Base-by-base conservation (phyloP, 805 yeast genomes). In the Priceomyces medius region DNA sequence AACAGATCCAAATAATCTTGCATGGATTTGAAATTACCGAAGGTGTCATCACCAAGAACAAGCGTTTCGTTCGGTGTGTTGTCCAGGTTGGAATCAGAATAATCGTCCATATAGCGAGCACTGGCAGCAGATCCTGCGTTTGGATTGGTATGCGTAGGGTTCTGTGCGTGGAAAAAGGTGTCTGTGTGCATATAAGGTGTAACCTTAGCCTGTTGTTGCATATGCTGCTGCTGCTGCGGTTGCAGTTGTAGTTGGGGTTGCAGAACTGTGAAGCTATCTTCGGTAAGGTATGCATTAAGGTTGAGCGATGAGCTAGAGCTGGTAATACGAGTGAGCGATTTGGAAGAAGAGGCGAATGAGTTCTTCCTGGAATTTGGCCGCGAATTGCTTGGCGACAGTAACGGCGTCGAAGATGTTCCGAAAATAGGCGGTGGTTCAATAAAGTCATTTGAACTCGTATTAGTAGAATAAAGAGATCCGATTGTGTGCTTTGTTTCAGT, bases 211-310 rank as follows among this genome's bases (percentile, higher is more conserved):
- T 26, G 29, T n/a, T 26, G 12, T 8, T 26, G 29, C 29, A 26
- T 26, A 26, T 26, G n/a, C 5, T 4, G 10, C n/a, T n/a, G 10
- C n/a, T n/a, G n/a, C n/a, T n/a, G n/a, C n/a, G n/a, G n/a, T n/a
- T n/a, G n/a, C n/a, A n/a, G n/a, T n/a, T n/a, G n/a, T n/a, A n/a
- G 32, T 7, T 23, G 7, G 7, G 26, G 12, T 14, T 26, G 29
- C 29, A 14, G 14, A n/a, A 26, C n/a, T 7, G 29, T 14, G 29
- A 12, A 23, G 1, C 51, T 43, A 24, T 61, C 69, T 40, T 66
- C 74, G 12, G 72, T 67, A 40, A 70, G 56, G 44, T 66, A 70
- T 7, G 71, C 75, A 42, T 69, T 64, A 35, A 70, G 57, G 45
- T 70, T 70, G 24, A 70, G 54, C 20, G 71, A 64, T 18, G 71